A percentile compares a stretch with the other conserved stretches of the same genome.
These are phyloP conservation scores for Solanum chmielewskii DNA, from an alignment of 257 asterid species.

Conservation along the genomic window DNA sequence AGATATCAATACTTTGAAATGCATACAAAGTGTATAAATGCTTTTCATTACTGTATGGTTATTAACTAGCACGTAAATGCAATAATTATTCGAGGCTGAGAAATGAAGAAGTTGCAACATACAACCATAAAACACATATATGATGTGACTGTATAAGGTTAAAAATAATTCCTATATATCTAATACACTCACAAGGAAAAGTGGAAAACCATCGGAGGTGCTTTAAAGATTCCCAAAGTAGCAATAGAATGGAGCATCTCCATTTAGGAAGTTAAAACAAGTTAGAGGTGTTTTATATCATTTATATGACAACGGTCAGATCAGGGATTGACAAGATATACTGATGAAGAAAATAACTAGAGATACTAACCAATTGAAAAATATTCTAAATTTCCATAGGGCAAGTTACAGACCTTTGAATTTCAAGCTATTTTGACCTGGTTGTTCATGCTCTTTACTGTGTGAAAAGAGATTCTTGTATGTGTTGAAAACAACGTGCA, in stretches of 20 bases:
- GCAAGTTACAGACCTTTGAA: not conserved
- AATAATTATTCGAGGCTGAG: not conserved
- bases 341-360: not conserved
- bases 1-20: not conserved
- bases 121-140: not conserved
- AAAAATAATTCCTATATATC: not conserved
- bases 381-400: not conserved
- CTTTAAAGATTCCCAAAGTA: not conserved
- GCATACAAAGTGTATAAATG: not conserved
- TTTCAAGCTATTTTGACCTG: not conserved
- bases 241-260: not conserved
- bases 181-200: not conserved
- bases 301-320: not conserved
- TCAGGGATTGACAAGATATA: not conserved
- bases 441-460: conserved; percentile 9
- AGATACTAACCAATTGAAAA: not conserved
- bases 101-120: not conserved
- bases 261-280: not conserved
- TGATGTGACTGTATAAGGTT: not conserved
- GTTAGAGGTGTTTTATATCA: not conserved
- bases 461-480: conserved; percentile 19
- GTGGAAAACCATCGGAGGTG: not conserved
- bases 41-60: too few species aligned
- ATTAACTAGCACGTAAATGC: not conserved
- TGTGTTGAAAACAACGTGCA: conserved; percentile 32